Evolutionary conservation across 805 yeast genomes (phyloP), one percentile per base, ranked within the genome.

Genomic region (Candida vaughaniae): DNA sequence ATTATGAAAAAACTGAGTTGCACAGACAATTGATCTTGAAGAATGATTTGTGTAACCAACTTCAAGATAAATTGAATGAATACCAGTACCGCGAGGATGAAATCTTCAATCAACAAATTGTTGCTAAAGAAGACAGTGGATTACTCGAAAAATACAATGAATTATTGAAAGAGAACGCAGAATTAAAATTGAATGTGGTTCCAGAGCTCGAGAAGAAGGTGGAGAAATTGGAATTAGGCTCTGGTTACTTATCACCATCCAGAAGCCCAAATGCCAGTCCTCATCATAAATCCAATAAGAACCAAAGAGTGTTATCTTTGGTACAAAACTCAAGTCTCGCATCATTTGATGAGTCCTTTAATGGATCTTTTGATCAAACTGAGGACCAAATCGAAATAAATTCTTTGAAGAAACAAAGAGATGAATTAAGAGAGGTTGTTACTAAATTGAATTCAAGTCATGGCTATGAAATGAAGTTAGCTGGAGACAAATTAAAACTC

Each of bases 1-100:
- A 75, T 23, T 75, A 76, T 47, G 78, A 78, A 40, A 76, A 78
- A 42, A 70, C 79, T 4, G 75, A 72, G 34, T 49, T 82, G 39
- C 71, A 67, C 48, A 56, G 69, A 26, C 72, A 71, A 39, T 48
- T 80, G 20, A 55, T 70, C 14, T 58, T 65, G 22, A 72, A 76
- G 44, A 75, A 74, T 22, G 80, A 78, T 35, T 33, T 58, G 35
- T 57, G 76, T 3, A 66, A 66, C 30, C 73, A 75, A 39, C 60
- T 71, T 22, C 64, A 66, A 38, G 72, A 77, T 4, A 74, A 70
- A 38, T 52, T 78, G 15, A 69, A 65, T 4, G 64, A 70, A 25
- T 50, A 65, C 14, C 41, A 49, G 35, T 52, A 56, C 29, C 36
- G 41, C 19, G 42, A 45, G 31, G 38, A 38, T 25, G 37, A 33